Conservation (phyloP, 177 flowering plant species). For the Vitis hybrid region DNA sequence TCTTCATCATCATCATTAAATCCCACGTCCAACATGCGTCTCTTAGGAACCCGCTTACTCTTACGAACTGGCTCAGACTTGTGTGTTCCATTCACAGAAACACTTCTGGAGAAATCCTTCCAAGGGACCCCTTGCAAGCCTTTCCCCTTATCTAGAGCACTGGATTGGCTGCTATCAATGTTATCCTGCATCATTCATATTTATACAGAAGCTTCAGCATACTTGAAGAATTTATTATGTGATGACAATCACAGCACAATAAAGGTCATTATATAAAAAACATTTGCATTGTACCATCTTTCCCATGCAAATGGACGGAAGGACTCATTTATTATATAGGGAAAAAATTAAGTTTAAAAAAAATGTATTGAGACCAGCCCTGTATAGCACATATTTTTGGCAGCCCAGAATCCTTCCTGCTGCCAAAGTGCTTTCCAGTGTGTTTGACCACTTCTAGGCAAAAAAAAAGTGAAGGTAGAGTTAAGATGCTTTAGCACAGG, state of each 20-base stretch:
- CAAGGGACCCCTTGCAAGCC: constrained; percentile 3
- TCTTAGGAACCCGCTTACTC: constrained; percentile 30
- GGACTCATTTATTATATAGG: not conserved
- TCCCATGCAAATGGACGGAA: not conserved
- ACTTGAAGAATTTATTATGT: constrained; percentile 1
- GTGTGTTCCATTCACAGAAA: constrained; percentile 8
- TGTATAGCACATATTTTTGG: no score
- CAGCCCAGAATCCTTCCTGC: no score
- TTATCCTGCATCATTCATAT: constrained; percentile 16
- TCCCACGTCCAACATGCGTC: constrained; percentile 22
- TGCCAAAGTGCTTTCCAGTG: no score
- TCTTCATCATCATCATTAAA: constrained; percentile 51
- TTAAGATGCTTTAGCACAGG: no score
- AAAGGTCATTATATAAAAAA: not conserved
- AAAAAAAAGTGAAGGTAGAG: no score
- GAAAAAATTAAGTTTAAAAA: no score
- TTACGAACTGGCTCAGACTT: constrained; percentile 16
- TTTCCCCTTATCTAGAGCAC: constrained; percentile 9
- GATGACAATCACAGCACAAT: not conserved
- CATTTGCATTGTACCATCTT: not conserved
- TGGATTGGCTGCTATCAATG: constrained; percentile 10
- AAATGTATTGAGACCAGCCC: no score
- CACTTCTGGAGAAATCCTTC: constrained; percentile 9
- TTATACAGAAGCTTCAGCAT: not conserved
- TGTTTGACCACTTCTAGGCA: no score